Evolutionary conservation across 257 asterid genomes (phyloP).

Genomic region (Eucommia ulmoides): DNA sequence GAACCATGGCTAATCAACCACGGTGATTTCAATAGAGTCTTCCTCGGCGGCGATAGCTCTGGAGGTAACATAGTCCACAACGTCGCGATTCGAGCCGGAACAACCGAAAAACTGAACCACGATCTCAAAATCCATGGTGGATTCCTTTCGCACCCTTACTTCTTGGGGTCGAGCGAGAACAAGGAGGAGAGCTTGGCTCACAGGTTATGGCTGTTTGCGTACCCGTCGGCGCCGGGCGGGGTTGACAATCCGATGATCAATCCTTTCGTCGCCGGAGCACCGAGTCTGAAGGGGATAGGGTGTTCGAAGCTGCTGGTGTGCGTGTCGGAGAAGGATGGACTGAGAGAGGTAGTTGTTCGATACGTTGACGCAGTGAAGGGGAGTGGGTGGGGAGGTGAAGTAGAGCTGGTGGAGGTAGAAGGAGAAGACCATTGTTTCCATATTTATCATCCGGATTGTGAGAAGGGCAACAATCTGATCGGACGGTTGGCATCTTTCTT

Average conservation of each 20-base stretch:
- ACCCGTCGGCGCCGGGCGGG: constrained; percentile 3
- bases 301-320: constrained; percentile 18
- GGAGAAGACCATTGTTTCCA: constrained; percentile 45
- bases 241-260: constrained; percentile 19
- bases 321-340: constrained; percentile 17
- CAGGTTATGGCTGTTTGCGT: not conserved
- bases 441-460: constrained; percentile 10
- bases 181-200: too few relatives aligned
- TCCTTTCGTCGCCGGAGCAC: constrained; percentile 16
- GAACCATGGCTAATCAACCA: too few relatives aligned
- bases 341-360: constrained; percentile 8
- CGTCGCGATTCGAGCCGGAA: too few relatives aligned
- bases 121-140: too few relatives aligned
- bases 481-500: constrained; percentile 25
- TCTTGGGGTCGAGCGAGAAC: too few relatives aligned
- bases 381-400: constrained; percentile 48
- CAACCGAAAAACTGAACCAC: too few relatives aligned
- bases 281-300: constrained; percentile 11
- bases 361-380: constrained; percentile 30
- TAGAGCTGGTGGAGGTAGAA: constrained; percentile 35
- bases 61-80: too few relatives aligned
- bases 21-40: too few relatives aligned
- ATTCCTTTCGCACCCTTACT: too few relatives aligned
- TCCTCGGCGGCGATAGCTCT: too few relatives aligned
- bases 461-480: constrained; percentile 26